Conservation (phyloP, 108 stramenopile genomes). For the Discostella pseudostelligera region DNA sequence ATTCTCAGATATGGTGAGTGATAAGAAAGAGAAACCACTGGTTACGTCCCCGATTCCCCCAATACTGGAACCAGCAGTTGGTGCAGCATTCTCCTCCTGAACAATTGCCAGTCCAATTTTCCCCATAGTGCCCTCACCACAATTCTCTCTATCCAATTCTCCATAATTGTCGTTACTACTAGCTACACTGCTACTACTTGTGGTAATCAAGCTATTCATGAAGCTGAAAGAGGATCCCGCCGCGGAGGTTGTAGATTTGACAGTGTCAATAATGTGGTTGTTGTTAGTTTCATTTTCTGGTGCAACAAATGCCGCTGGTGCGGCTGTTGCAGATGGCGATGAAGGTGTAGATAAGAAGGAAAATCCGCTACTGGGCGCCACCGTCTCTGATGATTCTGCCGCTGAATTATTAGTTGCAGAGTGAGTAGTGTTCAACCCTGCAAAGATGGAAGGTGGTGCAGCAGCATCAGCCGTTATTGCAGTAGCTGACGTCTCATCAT, state of each 20-base stretch:
- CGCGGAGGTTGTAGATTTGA: not conserved
- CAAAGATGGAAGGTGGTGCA: slow-evolving; percentile 23
- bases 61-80: not conserved
- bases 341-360: slow-evolving; percentile 13
- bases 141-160: not conserved
- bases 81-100: not conserved
- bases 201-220: slow-evolving; percentile 12
- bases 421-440: slow-evolving; percentile 1
- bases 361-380: slow-evolving; percentile 20
- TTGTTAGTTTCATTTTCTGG: not conserved
- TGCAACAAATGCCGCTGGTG: not conserved
- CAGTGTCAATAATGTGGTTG: not conserved
- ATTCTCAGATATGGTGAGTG: not conserved
- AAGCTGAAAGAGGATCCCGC: slow-evolving; percentile 28
- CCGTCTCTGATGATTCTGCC: not conserved
- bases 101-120: not conserved
- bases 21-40: slow-evolving; percentile 25
- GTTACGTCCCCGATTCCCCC: slow-evolving; percentile 2
- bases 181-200: not conserved
- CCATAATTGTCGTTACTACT: not conserved
- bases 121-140: not conserved
- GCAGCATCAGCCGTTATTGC: not conserved
- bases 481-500: not conserved
- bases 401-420: not conserved
- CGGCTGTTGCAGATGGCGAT: not conserved